A percentile compares a stretch with the other conserved stretches of the same genome.
phyloP scores from a whole-genome alignment of 192 early-diverging fungal genomes.

The Umbelopsis ramanniana region DNA sequence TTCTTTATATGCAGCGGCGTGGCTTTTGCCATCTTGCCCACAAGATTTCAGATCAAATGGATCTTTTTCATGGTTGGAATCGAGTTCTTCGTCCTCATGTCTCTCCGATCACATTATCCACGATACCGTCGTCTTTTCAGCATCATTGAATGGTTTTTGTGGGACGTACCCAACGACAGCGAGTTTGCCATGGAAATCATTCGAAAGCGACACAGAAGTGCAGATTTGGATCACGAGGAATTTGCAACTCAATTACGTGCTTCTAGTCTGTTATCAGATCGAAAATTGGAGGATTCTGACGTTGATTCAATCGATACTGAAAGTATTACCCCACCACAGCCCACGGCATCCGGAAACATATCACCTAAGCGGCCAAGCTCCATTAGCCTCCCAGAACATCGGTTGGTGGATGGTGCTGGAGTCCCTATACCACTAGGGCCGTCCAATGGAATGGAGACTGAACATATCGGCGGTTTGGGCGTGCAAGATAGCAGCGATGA shows the following conservation, averaged over 20 bases:
- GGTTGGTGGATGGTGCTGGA: not conserved
- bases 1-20: conserved; percentile 16
- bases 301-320: conserved; percentile 8
- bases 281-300: not conserved
- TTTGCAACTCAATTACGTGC: not conserved
- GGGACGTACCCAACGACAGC: conserved; percentile 56
- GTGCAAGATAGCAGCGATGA: conserved; percentile 9
- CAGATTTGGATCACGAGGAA: not conserved
- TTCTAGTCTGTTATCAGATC: not conserved
- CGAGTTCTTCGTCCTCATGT: conserved; percentile 52
- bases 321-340: not conserved
- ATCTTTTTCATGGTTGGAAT: conserved; percentile 38
- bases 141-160: conserved; percentile 49
- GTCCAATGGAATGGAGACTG: not conserved
- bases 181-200: conserved; percentile 54
- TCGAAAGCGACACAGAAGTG: conserved; percentile 18
- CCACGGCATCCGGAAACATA: not conserved
- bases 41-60: conserved; percentile 11
- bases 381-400: not conserved
- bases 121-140: conserved; percentile 52
- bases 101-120: conserved; percentile 49
- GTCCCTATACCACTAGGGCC: not conserved
- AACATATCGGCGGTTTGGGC: not conserved
- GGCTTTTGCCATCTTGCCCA: not conserved
- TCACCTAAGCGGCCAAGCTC: not conserved